Base-by-base conservation (phyloP, 2,329 filamentous ascomycete species). In the Colletotrichum australisinense region DNA sequence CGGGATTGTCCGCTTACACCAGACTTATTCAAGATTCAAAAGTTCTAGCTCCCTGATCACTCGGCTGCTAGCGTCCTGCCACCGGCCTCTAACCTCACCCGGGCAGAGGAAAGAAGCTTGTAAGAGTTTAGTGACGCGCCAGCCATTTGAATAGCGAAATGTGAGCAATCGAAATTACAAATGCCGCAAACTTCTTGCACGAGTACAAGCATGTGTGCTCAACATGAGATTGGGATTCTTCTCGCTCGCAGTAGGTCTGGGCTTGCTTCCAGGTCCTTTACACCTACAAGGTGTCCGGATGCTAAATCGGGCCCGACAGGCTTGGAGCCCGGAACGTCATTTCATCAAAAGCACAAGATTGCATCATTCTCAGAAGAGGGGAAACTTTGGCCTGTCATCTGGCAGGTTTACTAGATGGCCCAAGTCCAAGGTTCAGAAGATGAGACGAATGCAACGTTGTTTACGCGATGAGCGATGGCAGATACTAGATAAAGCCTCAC, bases 1-100 rank as follows among this genome's bases (percentile, higher is more conserved):
- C 69, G 66, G 66, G 53, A 69, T 69, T 55, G 58, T 12, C 28
- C 24, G 53, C 66, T 64, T 32, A 11, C 14, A 24, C 19, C 24
- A 42, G 38, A 19, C 38, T 42, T 55, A n/a, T 32, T 8, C 26
- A 8, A 24, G 19, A 16, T 14, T n/a, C 46, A 35, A 24, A 3
- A 49, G 42, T 49, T 49, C 42, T 49, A n/a, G 28, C 60, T 63
- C 26, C 26, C 5, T 46, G 42, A 14, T 53, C 22, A 49, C 42
- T 53, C 2, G 19, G 5, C n/a, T 26, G n/a, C 28, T 26, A 12
- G 16, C 46, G 60, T 26, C n/a, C 11, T 24, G 7, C 9, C 12
- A 14, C 30, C 62, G 62, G 28, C 30, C 12, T 26, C 8, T n/a
- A 3, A 53, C 11, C 14, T 38, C 62, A n/a, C 14, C 38, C 6